Evolutionary conservation across 371 early-diverging fungal species (phyloP), one percentile per base, ranked within the genome.

Genomic region (Actinomucor elegans): DNA sequence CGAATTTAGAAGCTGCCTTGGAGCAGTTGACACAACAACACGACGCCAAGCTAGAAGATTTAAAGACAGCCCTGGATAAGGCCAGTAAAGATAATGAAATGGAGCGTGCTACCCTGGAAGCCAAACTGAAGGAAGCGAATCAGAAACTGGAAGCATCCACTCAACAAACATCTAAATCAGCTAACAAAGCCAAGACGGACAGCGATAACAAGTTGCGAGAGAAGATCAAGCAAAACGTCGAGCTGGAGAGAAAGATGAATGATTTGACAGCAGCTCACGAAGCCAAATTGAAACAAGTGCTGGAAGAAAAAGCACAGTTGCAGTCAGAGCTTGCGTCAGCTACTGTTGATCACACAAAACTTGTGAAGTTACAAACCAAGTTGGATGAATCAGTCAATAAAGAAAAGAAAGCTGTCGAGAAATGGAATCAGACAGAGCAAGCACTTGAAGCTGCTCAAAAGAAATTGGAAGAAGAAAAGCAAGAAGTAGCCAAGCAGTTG

Each of bases 141-240:
- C 37, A 40, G n/a, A 42, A 49, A n/a, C 26, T 41, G 11, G 27
- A 44, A 4, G 44, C 42, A 14, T 3, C 27, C 2, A 32, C 31
- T 14, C 49, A 49, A 14, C 49, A 57, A 35, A 34, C 24, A 14
- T 26, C 48, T 3, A 48, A 79, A 5, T 59, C 78, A 7, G 66
- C 65, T 11, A 79, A 81, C 6, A 85, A 85, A 40, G 62, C 83
- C 32, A 74, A 71, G 28, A 47, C 49, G 1, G 56, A 61, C 29
- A 62, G 49, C 28, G 37, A 57, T 7, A 36, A 23, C 17, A 57
- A 57, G 18, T 20, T 57, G 11, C 49, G 45, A 24, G 45, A 29
- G 2, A 37, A 46, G n/a, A 40, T 55, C 6, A 47, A 28, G 52
- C 52, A 33, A 41, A 50, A 71, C 57, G 42, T 37, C 26, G 48